phyloP scores from a whole-genome alignment of 2,329 filamentous ascomycete genomes.

The Stachybotrys chlorohalonatus region DNA sequence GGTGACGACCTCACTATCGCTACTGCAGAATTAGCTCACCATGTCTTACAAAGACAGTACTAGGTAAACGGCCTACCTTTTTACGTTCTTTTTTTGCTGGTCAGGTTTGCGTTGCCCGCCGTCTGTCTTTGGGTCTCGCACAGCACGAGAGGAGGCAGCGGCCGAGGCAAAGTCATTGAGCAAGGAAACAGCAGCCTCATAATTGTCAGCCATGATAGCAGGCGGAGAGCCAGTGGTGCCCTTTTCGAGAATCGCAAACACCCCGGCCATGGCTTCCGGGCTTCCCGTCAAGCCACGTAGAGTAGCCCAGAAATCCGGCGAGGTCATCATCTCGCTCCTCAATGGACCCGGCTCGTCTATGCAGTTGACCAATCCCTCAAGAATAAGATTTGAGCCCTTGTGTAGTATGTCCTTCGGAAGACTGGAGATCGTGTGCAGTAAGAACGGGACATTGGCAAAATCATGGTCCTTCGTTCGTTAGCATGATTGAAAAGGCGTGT shows the following conservation, averaged over 20 bases:
- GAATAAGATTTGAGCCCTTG: conserved; percentile 64
- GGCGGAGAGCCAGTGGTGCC: conserved; percentile 66
- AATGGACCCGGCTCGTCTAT: conserved; percentile 70
- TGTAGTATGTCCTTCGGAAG: conserved; percentile 71
- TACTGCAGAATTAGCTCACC: conserved; percentile 5
- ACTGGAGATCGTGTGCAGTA: conserved; percentile 84
- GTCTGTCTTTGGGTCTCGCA: conserved; percentile 58
- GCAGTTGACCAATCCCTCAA: conserved; percentile 72
- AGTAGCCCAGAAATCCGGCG: conserved; percentile 94
- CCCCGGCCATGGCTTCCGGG: conserved; percentile 61
- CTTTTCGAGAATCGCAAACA: conserved; percentile 80
- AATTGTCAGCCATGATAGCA: conserved; percentile 90
- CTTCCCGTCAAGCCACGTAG: conserved; percentile 65
- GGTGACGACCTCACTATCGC: conserved; percentile 47
- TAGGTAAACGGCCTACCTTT: conserved; percentile 12
- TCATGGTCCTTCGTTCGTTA: conserved; percentile 58
- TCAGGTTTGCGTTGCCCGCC: conserved; percentile 27
- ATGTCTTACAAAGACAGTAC: not conserved
- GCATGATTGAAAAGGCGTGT: not conserved
- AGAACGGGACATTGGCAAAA: conserved; percentile 83
- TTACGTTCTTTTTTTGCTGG: conserved; percentile 13
- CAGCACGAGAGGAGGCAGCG: conserved; percentile 43
- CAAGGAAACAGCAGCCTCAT: conserved; percentile 75
- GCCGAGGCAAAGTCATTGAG: conserved; percentile 85
- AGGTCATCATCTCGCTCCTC: conserved; percentile 88